Evolutionary conservation across 1,284 basidiomycete species (phyloP).

Genomic region (Macrocybe sp.): DNA sequence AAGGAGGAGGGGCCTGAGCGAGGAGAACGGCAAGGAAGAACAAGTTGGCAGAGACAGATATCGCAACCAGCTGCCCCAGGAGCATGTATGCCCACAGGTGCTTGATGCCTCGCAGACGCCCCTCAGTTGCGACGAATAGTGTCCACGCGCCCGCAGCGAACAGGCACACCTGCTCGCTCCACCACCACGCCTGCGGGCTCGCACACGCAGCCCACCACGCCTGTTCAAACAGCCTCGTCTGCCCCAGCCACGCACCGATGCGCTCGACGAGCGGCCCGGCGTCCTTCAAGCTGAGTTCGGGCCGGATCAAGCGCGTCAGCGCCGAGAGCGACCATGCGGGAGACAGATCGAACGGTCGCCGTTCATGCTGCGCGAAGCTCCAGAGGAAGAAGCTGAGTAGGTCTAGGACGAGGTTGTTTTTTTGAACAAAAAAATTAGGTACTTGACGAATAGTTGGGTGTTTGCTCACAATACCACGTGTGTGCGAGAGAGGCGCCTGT

Average conservation of each 20-base stretch:
- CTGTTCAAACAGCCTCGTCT: conserved; percentile 63
- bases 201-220: conserved; percentile 35
- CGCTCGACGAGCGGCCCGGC: conserved; percentile 19
- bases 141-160: conserved; percentile 66
- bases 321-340: no score
- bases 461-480: conserved; percentile 62
- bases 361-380: no score
- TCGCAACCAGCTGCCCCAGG: conserved; percentile 70
- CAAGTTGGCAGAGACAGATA: conserved; percentile 64
- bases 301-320: no score
- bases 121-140: conserved; percentile 53
- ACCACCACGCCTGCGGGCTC: conserved; percentile 61
- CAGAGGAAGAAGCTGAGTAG: no score
- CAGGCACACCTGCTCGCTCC: conserved; percentile 68
- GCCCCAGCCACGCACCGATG: conserved; percentile 52
- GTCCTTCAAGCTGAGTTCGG: no score
- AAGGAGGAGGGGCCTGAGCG: conserved; percentile 19
- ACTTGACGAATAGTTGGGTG: conserved; percentile 20
- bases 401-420: no score
- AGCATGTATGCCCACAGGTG: conserved; percentile 70
- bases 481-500: conserved; percentile 37
- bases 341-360: no score
- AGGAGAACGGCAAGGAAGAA: conserved; percentile 58
- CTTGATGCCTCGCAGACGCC: conserved; percentile 42
- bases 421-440: conserved; percentile 7